Percentiles rank a stretch among this genome's conserved stretches.
Conservation (phyloP, 1,284 basidiomycete species). For the Sphaerobolus stellatus region DNA sequence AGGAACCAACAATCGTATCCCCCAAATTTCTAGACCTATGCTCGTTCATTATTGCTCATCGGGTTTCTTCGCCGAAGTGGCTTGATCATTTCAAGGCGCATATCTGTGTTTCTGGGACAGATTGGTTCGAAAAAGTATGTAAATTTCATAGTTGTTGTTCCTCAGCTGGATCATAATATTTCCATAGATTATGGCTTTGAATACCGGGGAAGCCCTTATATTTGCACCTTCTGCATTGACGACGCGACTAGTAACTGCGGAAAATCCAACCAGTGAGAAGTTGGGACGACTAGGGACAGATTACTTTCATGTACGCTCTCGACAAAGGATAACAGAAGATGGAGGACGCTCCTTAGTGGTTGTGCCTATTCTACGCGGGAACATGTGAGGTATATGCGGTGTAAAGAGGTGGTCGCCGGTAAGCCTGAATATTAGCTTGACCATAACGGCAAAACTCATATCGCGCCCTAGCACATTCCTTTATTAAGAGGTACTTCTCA, state of each 20-base stretch:
- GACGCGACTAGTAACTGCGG: not conserved
- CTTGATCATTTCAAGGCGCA: conserved; percentile 15
- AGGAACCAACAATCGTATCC: conserved; percentile 29
- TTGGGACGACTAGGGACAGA: not conserved
- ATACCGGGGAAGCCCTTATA: conserved; percentile 4
- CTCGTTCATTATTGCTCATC: conserved; percentile 31
- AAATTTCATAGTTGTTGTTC: not conserved
- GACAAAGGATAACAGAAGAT: conserved; percentile 2
- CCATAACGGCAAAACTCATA: too few relatives aligned
- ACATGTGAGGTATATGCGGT: too few relatives aligned
- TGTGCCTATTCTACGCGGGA: too few relatives aligned
- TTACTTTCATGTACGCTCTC: not conserved
- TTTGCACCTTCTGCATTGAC: not conserved
- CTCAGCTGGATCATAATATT: not conserved
- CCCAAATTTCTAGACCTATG: conserved; percentile 29
- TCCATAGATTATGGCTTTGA: not conserved
- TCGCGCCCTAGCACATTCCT: too few relatives aligned
- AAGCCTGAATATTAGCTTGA: too few relatives aligned
- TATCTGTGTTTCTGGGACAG: not conserved
- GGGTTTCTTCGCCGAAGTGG: conserved; percentile 37
- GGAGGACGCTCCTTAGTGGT: conserved; percentile 5
- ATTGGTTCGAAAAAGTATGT: not conserved
- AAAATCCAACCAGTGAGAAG: not conserved
- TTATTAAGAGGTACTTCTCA: too few relatives aligned
- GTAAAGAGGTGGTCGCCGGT: too few relatives aligned